phyloP scores from a whole-genome alignment of 2,329 filamentous ascomycete species.

The Fusarium sp. region DNA sequence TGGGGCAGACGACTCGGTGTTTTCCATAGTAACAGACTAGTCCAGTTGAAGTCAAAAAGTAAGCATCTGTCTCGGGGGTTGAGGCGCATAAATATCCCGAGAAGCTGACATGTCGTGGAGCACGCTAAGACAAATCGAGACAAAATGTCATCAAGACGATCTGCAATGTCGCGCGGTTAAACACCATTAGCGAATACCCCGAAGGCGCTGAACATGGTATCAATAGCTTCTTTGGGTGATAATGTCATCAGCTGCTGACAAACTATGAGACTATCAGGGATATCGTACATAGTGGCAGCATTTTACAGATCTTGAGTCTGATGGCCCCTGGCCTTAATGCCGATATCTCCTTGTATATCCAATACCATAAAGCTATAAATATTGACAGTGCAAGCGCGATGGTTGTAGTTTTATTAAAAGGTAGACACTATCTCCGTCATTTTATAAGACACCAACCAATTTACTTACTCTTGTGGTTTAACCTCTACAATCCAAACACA shows the following conservation, averaged over 20 bases:
- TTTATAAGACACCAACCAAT: too few species aligned
- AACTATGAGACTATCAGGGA: neutral
- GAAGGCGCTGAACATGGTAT: neutral
- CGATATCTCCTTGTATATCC: neutral
- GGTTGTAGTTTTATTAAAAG: too few species aligned
- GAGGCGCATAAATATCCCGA: neutral
- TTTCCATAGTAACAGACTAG: neutral
- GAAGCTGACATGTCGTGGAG: neutral
- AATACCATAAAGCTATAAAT: neutral
- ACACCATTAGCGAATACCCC: too few species aligned
- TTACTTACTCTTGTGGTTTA: neutral
- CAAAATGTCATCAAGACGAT: constrained; percentile 11
- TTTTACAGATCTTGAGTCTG: neutral
- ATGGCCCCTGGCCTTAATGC: neutral
- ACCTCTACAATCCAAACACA: neutral
- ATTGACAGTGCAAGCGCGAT: neutral
- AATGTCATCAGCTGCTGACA: neutral
- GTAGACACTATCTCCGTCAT: too few species aligned
- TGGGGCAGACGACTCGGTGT: too few species aligned
- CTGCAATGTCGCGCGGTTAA: neutral
- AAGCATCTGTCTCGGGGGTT: neutral
- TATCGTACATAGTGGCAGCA: neutral
- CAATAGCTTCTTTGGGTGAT: neutral
- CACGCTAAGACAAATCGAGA: constrained; percentile 10
- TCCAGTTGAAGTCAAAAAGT: neutral